These are phyloP conservation scores for Trichoderma sp. DNA, from an alignment of 2,329 filamentous ascomycete species.

Conservation along the genomic window DNA sequence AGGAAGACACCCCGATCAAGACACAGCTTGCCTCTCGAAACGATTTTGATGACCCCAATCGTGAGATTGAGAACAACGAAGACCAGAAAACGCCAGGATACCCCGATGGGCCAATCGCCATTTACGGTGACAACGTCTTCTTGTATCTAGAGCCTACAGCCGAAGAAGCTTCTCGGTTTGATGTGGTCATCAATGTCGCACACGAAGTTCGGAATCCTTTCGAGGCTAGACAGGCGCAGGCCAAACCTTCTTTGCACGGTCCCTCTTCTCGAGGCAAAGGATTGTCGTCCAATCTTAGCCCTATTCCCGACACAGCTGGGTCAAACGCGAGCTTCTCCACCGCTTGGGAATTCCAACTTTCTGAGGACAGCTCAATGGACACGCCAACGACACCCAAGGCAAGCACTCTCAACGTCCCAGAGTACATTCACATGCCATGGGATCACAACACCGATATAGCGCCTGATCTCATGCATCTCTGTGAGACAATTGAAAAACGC, in stretches of 20 bases:
- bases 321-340: constrained; percentile 63
- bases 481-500: constrained; percentile 74
- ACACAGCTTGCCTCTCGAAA: constrained; percentile 65
- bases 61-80: constrained; percentile 72
- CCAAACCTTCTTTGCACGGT: constrained; percentile 11
- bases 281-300: constrained; percentile 40
- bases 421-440: constrained; percentile 88
- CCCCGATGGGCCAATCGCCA: constrained; percentile 78
- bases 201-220: constrained; percentile 82
- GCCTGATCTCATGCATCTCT: constrained; percentile 73
- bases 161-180: constrained; percentile 75
- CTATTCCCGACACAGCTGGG: constrained; percentile 57
- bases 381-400: constrained; percentile 62
- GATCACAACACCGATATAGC: constrained; percentile 88
- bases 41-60: constrained; percentile 57
- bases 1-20: constrained; percentile 62
- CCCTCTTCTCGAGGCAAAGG: constrained; percentile 18
- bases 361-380: constrained; percentile 43
- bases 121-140: constrained; percentile 77
- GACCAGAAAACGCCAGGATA: constrained; percentile 83
- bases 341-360: constrained; percentile 60
- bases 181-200: constrained; percentile 83
- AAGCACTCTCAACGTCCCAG: constrained; percentile 59
- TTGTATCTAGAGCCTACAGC: constrained; percentile 80
- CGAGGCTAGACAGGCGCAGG: constrained; percentile 41